These are phyloP conservation scores for Catharanthus roseus DNA, from an alignment of 257 asterid genomes.

Conservation along the genomic window DNA sequence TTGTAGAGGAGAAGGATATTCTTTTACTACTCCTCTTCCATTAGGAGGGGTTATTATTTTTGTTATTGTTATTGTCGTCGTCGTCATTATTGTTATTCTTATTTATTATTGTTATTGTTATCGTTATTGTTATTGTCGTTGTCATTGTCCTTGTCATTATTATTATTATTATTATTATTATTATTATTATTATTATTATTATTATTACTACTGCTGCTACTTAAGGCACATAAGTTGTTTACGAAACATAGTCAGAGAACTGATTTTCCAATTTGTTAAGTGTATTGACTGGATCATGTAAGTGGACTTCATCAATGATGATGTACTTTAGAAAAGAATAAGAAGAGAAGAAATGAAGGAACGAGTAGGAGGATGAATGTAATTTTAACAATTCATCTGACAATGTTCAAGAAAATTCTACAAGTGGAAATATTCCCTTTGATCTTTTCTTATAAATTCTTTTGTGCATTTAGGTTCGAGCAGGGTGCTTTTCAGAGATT, in stretches of 20 bases:
- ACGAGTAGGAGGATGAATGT: neutral
- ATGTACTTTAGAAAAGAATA: neutral
- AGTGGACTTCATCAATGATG: neutral
- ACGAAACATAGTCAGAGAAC: neutral
- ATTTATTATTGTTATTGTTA: no score
- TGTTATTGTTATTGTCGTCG: no score
- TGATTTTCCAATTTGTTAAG: neutral
- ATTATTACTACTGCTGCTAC: no score
- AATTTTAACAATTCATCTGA: neutral
- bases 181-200: no score
- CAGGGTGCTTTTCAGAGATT: slow-evolving; percentile 79
- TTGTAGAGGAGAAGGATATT: neutral
- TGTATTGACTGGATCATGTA: neutral
- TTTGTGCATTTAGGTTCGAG: slow-evolving; percentile 64
- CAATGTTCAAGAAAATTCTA: neutral
- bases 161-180: no score
- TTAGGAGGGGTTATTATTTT: no score
- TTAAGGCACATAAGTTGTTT: neutral
- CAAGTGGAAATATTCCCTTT: neutral
- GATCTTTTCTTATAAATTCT: slow-evolving; percentile 19
- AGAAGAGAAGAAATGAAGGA: neutral
- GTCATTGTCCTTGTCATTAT: no score
- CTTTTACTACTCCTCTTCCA: neutral
- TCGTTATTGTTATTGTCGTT: no score
- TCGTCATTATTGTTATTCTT: no score